phyloP scores from a whole-genome alignment of 2,329 filamentous ascomycete species.

The Fusarium sp. region DNA sequence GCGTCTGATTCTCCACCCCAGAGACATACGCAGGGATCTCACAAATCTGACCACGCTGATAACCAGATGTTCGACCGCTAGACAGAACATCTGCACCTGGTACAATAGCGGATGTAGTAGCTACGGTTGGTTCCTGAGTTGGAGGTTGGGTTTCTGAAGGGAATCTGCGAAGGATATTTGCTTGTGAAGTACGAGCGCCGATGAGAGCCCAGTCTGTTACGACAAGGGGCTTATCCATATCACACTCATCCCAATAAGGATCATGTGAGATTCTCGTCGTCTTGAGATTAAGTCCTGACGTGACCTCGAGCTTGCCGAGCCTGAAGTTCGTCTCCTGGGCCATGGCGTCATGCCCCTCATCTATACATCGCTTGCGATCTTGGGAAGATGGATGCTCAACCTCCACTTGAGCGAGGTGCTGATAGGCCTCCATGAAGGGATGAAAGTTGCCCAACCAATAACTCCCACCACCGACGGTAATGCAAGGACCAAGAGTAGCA shows the following conservation, averaged over 20 bases:
- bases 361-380: slow-evolving; percentile 53
- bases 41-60: slow-evolving; percentile 56
- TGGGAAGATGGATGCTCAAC: slow-evolving; percentile 57
- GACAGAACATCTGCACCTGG: slow-evolving; percentile 54
- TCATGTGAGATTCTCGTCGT: slow-evolving; percentile 59
- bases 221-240: slow-evolving; percentile 55
- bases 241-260: slow-evolving; percentile 58
- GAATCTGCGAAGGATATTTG: slow-evolving; percentile 57
- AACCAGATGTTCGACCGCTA: slow-evolving; percentile 58
- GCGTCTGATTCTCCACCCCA: slow-evolving; percentile 54
- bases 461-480: slow-evolving; percentile 52
- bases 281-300: slow-evolving; percentile 56
- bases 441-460: slow-evolving; percentile 60
- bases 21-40: slow-evolving; percentile 58
- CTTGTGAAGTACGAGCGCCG: slow-evolving; percentile 49
- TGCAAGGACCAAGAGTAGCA: slow-evolving; percentile 57
- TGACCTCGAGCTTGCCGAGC: slow-evolving; percentile 54
- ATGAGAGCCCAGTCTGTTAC: slow-evolving; percentile 60
- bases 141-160: slow-evolving; percentile 51
- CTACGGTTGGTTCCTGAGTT: slow-evolving; percentile 50
- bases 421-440: slow-evolving; percentile 55
- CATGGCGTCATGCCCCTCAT: slow-evolving; percentile 54
- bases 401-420: slow-evolving; percentile 42
- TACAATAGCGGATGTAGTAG: slow-evolving; percentile 45
- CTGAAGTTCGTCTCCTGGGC: slow-evolving; percentile 44